Conservation (phyloP, 2,329 filamentous ascomycete species). For the Talaromyces amestolkiae region DNA sequence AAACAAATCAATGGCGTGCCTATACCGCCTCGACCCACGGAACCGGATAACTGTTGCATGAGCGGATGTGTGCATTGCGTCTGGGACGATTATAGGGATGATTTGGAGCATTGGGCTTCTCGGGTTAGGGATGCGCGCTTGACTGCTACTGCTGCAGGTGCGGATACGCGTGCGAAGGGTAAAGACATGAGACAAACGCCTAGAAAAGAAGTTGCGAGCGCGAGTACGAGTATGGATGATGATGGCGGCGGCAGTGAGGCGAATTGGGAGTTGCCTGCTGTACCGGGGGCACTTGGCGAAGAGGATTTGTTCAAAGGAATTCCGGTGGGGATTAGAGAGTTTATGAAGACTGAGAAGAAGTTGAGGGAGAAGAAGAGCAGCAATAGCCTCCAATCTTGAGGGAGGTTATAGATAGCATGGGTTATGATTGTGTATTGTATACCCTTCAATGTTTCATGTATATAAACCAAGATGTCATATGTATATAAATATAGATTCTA, state of each 20-base stretch:
- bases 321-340: slow-evolving; percentile 89
- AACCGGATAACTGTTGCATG: slow-evolving; percentile 99
- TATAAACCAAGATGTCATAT: background rate
- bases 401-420: background rate
- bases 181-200: slow-evolving; percentile 33
- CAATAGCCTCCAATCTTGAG: slow-evolving; percentile 34
- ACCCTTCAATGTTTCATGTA: background rate
- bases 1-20: slow-evolving; percentile 68
- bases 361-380: slow-evolving; percentile 71
- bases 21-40: slow-evolving; percentile 78
- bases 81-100: slow-evolving; percentile 88
- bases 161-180: slow-evolving; percentile 16
- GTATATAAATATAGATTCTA: slow-evolving; percentile 11
- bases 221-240: slow-evolving; percentile 68
- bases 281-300: slow-evolving; percentile 28
- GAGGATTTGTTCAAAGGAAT: slow-evolving; percentile 74
- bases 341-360: slow-evolving; percentile 95
- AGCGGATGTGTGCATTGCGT: slow-evolving; percentile 97
- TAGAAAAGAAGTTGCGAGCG: slow-evolving; percentile 47
- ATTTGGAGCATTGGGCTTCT: slow-evolving; percentile 82
- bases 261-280: slow-evolving; percentile 56
- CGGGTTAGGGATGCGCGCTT: slow-evolving; percentile 61
- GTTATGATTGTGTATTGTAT: background rate
- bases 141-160: slow-evolving; percentile 22
- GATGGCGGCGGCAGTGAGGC: slow-evolving; percentile 73